A percentile compares a stretch with the other conserved stretches of the same genome.
phyloP scores from a whole-genome alignment of 176 grass and related monocot species.

The Zoysia pacifica region DNA sequence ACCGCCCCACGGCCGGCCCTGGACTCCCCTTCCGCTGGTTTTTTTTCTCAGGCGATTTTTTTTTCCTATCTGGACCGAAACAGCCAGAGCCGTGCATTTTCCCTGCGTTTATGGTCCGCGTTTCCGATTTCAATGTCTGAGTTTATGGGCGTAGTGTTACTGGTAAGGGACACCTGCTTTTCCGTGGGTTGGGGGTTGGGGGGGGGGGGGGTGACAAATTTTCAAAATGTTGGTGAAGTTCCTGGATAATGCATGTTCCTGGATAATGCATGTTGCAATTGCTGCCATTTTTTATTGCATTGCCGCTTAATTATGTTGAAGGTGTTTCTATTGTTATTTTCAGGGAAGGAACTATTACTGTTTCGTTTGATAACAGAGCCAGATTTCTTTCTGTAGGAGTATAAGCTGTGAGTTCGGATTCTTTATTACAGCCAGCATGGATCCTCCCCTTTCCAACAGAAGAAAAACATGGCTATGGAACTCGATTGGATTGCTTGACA shows the following conservation, averaged over 20 bases:
- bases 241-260: neutral
- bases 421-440: neutral
- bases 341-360: constrained; percentile 21
- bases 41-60: neutral
- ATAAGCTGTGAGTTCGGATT: neutral
- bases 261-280: neutral
- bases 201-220: neutral
- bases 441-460: neutral
- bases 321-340: neutral
- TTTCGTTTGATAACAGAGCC: constrained; percentile 40
- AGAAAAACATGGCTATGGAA: constrained; percentile 19
- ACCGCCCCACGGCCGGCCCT: no score
- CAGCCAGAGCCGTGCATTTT: neutral
- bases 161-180: neutral
- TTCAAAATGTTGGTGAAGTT: neutral
- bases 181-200: neutral
- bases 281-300: neutral
- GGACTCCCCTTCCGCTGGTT: neutral
- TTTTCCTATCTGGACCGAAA: neutral
- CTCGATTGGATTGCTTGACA: neutral
- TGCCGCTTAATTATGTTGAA: neutral
- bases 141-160: neutral
- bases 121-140: neutral
- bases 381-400: neutral
- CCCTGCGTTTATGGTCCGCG: neutral